Base-by-base conservation (phyloP, 805 yeast species). In the Yarrowia sp. region DNA sequence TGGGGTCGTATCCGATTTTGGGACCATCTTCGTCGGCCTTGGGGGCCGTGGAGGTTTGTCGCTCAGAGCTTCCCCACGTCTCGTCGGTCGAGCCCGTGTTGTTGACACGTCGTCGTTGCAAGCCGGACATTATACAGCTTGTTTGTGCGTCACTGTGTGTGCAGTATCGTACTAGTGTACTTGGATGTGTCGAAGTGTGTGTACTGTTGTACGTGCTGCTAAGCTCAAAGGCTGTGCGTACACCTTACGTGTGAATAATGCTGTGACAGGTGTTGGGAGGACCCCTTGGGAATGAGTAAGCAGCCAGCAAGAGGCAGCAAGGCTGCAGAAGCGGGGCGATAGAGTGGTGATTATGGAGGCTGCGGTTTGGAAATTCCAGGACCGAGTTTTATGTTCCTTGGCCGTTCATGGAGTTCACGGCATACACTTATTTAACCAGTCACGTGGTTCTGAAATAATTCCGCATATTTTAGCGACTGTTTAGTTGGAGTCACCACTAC, bases 1-100 rank as follows among this genome's bases (percentile, higher is more conserved):
- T 80, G 28, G 96, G 92, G 75, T 92, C 98, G 71, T 85, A 87
- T 6, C 92, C 97, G 65, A 91, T 82, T 73, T 85, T 87, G 71
- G 85, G 91, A 59, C 81, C 83, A 32, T 73, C 71, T 61, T 71
- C 73, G 49, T 70, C 67, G 19, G 64, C 61, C 12, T 24, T 33
- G 48, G 19, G 48, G n/a, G 32, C 30, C 3, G 58, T 16, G 4
- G 66, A 19, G 17, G 46, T 26, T 35, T 54, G 61, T 9, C 46
- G 38, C 3, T 54, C 61, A 11, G 21, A 35, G 21, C 21, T 6
- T 26, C 46, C 66, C 43, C 51, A 32, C 11, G 28, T 24, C 38
- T 58, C 19, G 56, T 17, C 56, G 10, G 24, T 44, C 44, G 36
- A 54, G 40, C 17, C 33, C 58, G 17, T 51, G 38, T 70, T 70